These are phyloP conservation scores for Trichosanthes cucumerina DNA, from an alignment of 306 rosid genomes.

Conservation along the genomic window DNA sequence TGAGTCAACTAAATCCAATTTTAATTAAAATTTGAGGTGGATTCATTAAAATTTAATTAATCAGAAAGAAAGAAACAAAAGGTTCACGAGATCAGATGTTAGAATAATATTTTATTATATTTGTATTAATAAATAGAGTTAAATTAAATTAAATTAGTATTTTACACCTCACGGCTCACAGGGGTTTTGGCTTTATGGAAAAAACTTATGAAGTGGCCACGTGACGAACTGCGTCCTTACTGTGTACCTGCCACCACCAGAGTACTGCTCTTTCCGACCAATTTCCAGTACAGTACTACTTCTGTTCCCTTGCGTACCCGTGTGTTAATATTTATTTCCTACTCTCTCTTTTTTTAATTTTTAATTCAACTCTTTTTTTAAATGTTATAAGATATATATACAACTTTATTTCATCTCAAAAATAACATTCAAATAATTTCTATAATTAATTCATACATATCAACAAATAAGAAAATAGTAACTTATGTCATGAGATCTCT, in stretches of 20 bases:
- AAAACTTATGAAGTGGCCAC: neutral
- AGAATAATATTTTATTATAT: neutral
- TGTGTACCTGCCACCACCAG: conserved; percentile 8
- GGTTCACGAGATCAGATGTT: conserved; percentile 1
- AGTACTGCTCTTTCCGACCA: neutral
- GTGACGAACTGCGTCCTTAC: conserved; percentile 1
- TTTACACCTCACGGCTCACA: neutral
- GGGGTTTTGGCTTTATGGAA: neutral
- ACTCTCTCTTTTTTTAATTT: neutral
- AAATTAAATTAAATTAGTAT: neutral
- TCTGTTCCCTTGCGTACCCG: neutral
- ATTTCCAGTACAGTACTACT: neutral
- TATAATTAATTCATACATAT: no score
- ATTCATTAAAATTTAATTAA: neutral
- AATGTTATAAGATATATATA: no score
- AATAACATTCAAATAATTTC: no score
- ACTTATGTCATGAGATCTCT: no score
- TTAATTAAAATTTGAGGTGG: neutral
- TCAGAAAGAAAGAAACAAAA: neutral
- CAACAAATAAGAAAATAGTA: no score
- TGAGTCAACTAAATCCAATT: neutral
- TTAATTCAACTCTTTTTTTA: no score
- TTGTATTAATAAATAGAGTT: neutral
- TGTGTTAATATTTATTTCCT: neutral
- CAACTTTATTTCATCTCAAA: no score